These are phyloP conservation scores for Cryptococcus hybrid DNA, from an alignment of 1,284 basidiomycete species.

Conservation along the genomic window DNA sequence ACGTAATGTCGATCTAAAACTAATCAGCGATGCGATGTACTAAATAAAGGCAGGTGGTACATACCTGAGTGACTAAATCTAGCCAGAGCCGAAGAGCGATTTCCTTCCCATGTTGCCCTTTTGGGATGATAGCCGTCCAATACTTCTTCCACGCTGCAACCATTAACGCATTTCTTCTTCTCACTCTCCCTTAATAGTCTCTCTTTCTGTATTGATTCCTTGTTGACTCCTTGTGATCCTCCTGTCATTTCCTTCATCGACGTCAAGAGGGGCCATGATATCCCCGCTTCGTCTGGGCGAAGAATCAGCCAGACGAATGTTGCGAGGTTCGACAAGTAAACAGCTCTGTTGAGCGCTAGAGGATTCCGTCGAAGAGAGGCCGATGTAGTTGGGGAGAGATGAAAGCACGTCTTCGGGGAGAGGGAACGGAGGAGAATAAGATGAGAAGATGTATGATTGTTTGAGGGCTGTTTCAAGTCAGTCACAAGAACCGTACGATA, in stretches of 20 bases:
- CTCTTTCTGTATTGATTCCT: conserved; percentile 2
- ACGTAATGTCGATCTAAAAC: background rate
- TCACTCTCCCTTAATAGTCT: conserved; percentile 9
- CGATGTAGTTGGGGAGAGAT: background rate
- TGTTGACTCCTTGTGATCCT: conserved; percentile 1
- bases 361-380: background rate
- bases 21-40: background rate
- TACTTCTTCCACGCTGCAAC: conserved; percentile 32
- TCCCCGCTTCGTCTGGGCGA: conserved; percentile 17
- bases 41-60: background rate
- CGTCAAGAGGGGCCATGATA: conserved; percentile 3
- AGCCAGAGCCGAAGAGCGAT: conserved; percentile 30
- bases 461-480: conserved; percentile 12
- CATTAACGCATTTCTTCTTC: conserved; percentile 22
- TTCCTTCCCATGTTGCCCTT: conserved; percentile 13
- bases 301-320: conserved; percentile 30
- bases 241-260: conserved; percentile 5
- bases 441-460: conserved; percentile 21
- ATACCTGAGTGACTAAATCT: conserved; percentile 33
- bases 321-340: conserved; percentile 27
- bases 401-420: background rate
- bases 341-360: conserved; percentile 5
- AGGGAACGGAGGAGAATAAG: conserved; percentile 16
- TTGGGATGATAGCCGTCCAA: conserved; percentile 28
- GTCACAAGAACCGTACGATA: background rate